Conservation (phyloP, 371 early-diverging fungal species). For the Nosema muscidifuracis region DNA sequence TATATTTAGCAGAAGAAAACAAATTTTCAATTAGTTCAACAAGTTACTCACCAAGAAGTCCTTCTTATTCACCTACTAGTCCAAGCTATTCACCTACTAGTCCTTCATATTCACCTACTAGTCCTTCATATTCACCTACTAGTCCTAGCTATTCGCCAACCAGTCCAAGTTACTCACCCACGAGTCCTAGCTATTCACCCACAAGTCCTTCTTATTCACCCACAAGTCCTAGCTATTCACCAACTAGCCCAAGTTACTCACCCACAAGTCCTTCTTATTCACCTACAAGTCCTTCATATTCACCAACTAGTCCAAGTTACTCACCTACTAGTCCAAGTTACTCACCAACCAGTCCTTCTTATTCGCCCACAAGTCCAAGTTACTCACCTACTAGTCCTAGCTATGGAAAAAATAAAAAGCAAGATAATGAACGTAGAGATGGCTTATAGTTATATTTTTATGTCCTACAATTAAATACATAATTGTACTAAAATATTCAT, state of each 20-base stretch:
- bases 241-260: constrained; percentile 65
- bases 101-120: constrained; percentile 68
- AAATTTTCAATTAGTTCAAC: constrained; percentile 71
- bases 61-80: constrained; percentile 62
- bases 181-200: constrained; percentile 65
- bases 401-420: too few relatives aligned
- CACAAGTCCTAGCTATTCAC: constrained; percentile 16
- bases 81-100: constrained; percentile 63
- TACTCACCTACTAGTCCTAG: constrained; percentile 64
- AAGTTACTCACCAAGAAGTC: constrained; percentile 62
- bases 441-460: too few relatives aligned
- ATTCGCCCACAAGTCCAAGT: constrained; percentile 28
- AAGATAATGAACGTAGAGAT: too few relatives aligned
- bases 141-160: constrained; percentile 62
- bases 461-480: too few relatives aligned
- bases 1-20: constrained; percentile 18
- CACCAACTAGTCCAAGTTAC: constrained; percentile 7
- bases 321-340: constrained; percentile 65
- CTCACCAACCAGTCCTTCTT: constrained; percentile 68
- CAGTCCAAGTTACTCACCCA: constrained; percentile 62
- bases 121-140: constrained; percentile 66
- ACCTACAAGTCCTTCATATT: constrained; percentile 52
- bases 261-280: constrained; percentile 68
- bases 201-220: constrained; percentile 13
- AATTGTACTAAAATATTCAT: too few relatives aligned